Base-by-base conservation (phyloP, 192 early-diverging fungal genomes). In the Helicostylum pulchrum region DNA sequence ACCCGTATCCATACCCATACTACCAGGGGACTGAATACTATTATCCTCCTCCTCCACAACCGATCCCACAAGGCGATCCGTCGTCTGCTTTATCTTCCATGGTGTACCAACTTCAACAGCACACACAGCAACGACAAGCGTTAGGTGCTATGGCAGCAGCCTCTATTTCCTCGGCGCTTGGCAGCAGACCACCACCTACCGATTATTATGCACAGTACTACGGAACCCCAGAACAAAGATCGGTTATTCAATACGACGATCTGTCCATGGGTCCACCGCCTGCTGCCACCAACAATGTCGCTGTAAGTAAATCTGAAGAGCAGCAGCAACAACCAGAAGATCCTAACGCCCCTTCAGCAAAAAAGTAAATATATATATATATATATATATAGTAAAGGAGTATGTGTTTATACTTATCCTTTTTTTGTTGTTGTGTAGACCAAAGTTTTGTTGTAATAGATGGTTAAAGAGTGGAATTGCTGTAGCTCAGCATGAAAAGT, bases 71-170 rank as follows among this genome's bases (percentile, higher is more conserved):
- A 45, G 57, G 57, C 4, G 57, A 59, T 59, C 57, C 57, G 0
- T 43, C 57, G 0, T 17, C 51, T 44, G 51, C 36, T 17, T 53
- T 53, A 0, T 43, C 49, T 7, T n/a, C 14, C 14, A 42, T 64
- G 21, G 14, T 64, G 11, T 39, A 64, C 4, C 67, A 56, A 5
- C 60, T 62, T 39, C 53, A 62, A 14, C 67, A 69, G 30, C 67
- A 69, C 44, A 55, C 60, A 1, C 61, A 69, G 1, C 36, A 57
- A 39, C 19, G 45, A 15, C 61, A 69, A 9, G 46, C 39, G 0
- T 23, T 57, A 23, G 66, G 50, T 30, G 66, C 66, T 30, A n/a
- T 52, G 14, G 66, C 66, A 34, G 66, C 66, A 31, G 66, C 66
- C 14, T 68, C 66, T 14, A 11, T 68, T 15, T 43, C 31, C 2